These are phyloP conservation scores for Ampelomyces quisqualis DNA, from an alignment of 2,329 filamentous ascomycete genomes.

Conservation along the genomic window DNA sequence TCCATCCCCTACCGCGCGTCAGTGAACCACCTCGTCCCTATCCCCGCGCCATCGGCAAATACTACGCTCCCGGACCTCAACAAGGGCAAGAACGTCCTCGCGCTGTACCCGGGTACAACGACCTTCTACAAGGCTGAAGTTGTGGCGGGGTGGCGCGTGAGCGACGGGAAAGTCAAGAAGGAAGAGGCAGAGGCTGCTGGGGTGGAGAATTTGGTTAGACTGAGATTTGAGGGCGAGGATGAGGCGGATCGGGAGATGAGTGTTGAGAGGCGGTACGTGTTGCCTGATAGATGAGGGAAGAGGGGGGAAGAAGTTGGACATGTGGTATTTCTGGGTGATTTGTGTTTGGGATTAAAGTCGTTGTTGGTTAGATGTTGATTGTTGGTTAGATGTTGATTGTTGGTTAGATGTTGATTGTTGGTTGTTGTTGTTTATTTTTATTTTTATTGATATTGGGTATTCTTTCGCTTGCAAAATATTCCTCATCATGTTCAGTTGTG, in stretches of 20 bases:
- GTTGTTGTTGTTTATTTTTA: not conserved
- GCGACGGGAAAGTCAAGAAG: constrained; percentile 34
- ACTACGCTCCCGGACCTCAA: constrained; percentile 45
- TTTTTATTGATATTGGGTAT: not conserved
- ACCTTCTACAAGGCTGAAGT: constrained; percentile 57
- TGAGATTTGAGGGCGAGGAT: constrained; percentile 54
- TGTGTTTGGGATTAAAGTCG: not conserved
- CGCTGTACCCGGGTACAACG: constrained; percentile 55
- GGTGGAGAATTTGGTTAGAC: constrained; percentile 44
- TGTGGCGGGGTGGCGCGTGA: constrained; percentile 44
- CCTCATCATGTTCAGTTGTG: not conserved
- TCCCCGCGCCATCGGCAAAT: constrained; percentile 47
- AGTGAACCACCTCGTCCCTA: constrained; percentile 49
- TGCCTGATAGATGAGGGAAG: constrained; percentile 39
- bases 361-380: not conserved
- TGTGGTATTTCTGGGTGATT: not conserved
- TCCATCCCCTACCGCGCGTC: constrained; percentile 48
- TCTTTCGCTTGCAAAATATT: not conserved
- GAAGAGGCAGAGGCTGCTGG: constrained; percentile 49
- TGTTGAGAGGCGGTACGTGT: constrained; percentile 54
- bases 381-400: not conserved
- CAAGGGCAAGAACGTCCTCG: constrained; percentile 49
- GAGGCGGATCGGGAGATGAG: constrained; percentile 48
- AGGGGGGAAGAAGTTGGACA: not conserved
- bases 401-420: not conserved